Base-by-base conservation (phyloP, 371 early-diverging fungal genomes). In the Mortierella sp. region DNA sequence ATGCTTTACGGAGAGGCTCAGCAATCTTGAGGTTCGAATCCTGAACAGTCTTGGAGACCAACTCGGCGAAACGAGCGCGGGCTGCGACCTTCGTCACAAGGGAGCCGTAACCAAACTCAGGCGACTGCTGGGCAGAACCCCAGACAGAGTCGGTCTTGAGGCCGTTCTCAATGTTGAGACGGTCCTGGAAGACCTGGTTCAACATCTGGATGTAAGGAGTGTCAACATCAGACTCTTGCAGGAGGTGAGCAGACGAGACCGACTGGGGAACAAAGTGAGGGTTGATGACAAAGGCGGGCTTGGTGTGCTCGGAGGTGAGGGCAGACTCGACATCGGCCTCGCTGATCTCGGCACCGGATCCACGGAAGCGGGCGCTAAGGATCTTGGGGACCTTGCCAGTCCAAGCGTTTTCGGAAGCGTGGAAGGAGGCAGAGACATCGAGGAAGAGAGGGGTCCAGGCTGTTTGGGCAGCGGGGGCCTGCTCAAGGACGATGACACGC, bases 81-180 rank as follows among this genome's bases (percentile, higher is more conserved):
- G 91, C 88, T 81, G 94, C 95, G 77, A 94, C 90, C 81, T 92
- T 90, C 71, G 91, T 91, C 24, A 96, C 79, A 57, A 96, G 87
- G 71, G 91, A 90, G 76, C 97, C 97, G 76, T 95, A 96, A 46
- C 97, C 98, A 87, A 93, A 97, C 89, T 96, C 96, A 67, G 96
- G 96, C 59, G 92, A 93, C 55, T 93, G 89, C n/a, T 91, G 83
- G 77, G 91, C 80, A 69, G 91, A 90, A 72, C 91, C 92, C 89
- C 90, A 88, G 81, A 93, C 90, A 64, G 93, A 88, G 70, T 80
- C 44, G 69, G 85, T 82, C 75, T 89, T 82, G 79, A 90, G 76
- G 1, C 92, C 92, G 87, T 97, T 97, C 81, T 96, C 94, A 50
- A 97, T 92, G 70, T 93, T 88, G 77, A 97, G 92, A 69, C 97